These are phyloP conservation scores for Leishmania gerbilli DNA, from an alignment of 208 protist genomes.

Conservation along the genomic window DNA sequence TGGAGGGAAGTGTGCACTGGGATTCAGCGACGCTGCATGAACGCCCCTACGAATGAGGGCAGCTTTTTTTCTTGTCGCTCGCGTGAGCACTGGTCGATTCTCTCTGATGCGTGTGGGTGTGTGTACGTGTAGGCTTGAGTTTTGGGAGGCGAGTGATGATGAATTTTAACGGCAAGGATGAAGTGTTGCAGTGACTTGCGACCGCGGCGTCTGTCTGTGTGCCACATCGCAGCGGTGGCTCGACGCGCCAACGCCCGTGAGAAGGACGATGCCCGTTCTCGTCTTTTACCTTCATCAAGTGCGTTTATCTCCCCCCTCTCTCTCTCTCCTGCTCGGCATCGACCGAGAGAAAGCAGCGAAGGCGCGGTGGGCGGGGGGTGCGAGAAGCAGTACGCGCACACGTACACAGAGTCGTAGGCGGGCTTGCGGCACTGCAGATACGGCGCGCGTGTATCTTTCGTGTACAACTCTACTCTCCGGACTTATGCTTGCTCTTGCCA, in stretches of 20 bases:
- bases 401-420: not conserved
- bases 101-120: not conserved
- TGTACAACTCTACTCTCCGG: conserved; percentile 5
- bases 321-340: not conserved
- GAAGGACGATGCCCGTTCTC: not conserved
- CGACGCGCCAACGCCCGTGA: not conserved
- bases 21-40: not conserved
- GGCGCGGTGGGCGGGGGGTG: not conserved
- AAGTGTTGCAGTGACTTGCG: not conserved
- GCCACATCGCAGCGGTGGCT: not conserved
- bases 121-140: too few relatives aligned
- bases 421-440: not conserved
- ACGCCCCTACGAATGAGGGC: not conserved
- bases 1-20: not conserved
- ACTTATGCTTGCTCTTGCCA: conserved; percentile 34
- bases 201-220: not conserved
- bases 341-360: not conserved
- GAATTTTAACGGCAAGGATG: not conserved
- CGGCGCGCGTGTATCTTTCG: not conserved
- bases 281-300: not conserved
- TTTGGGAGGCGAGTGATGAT: not conserved
- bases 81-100: not conserved
- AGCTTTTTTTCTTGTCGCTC: not conserved
- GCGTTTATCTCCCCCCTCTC: not conserved
- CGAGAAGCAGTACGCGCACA: not conserved